Evolutionary conservation across 2,329 filamentous ascomycete genomes (phyloP).

Genomic region (Fusarium sp.): DNA sequence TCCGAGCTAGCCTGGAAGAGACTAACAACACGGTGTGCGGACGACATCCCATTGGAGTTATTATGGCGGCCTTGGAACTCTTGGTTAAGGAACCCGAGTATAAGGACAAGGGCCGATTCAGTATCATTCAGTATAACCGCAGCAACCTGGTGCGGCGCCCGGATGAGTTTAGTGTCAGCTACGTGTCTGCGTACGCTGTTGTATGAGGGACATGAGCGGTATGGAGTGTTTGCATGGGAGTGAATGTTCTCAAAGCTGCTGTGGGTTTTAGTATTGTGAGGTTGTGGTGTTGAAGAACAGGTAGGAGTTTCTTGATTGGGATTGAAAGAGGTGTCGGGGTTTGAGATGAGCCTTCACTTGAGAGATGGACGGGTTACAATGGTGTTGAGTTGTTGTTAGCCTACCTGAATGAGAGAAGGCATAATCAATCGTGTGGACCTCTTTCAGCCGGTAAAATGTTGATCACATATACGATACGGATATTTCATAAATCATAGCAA

Average conservation of each 20-base stretch:
- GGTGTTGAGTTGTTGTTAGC: not conserved
- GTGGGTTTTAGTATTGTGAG: not conserved
- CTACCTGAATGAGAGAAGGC: not conserved
- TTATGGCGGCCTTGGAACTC: constrained; percentile 88
- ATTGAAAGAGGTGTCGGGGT: not conserved
- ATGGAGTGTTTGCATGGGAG: not conserved
- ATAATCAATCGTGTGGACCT: constrained; percentile 9
- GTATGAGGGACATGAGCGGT: constrained; percentile 60
- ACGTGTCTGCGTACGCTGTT: constrained; percentile 91
- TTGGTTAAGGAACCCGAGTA: constrained; percentile 59
- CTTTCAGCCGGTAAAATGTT: not conserved
- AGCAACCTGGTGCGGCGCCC: constrained; percentile 81
- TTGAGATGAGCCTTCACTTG: not conserved
- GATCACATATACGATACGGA: not conserved
- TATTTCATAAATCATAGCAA: not conserved
- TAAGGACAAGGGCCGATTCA: constrained; percentile 71
- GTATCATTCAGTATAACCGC: constrained; percentile 88
- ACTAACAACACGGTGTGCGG: constrained; percentile 96
- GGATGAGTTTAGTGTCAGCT: constrained; percentile 90
- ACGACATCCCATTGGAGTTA: constrained; percentile 92
- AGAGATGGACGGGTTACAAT: not conserved
- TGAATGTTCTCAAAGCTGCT: not conserved
- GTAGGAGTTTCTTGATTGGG: not conserved
- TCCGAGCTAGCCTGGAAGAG: constrained; percentile 76
- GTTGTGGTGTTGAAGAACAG: not conserved